A percentile compares a stretch with the other conserved stretches of the same genome.
phyloP scores from a whole-genome alignment of 2,329 filamentous ascomycete species.

The Apiospora kogelbergensis region DNA sequence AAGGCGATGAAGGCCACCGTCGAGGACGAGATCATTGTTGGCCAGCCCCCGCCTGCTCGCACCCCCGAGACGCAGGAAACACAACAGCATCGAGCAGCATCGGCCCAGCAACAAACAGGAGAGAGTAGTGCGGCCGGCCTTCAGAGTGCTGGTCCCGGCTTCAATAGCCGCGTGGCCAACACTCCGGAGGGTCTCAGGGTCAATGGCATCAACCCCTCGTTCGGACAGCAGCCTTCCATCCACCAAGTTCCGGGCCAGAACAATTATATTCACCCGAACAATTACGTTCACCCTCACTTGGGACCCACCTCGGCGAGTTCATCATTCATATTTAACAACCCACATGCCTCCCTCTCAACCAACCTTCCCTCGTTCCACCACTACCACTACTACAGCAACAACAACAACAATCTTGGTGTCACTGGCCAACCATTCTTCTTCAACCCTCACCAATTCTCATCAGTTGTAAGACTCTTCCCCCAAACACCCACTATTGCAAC shows the following conservation, averaged over 20 bases:
- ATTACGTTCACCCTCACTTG: background rate
- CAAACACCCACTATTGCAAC: conserved; percentile 26
- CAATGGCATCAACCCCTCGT: conserved; percentile 19
- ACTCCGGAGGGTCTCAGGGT: conserved; percentile 18
- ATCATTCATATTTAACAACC: background rate
- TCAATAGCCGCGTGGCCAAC: conserved; percentile 19
- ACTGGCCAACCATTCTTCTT: conserved; percentile 11
- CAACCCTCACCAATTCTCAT: conserved; percentile 15
- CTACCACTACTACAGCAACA: background rate
- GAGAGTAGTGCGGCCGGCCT: conserved; percentile 11
- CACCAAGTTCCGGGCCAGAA: conserved; percentile 18
- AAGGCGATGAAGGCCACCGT: conserved; percentile 13
- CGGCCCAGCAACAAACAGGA: background rate
- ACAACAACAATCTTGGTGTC: conserved; percentile 13
- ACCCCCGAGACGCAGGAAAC: background rate
- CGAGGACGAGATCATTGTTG: conserved; percentile 9
- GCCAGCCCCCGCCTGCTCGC: background rate
- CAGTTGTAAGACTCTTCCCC: conserved; percentile 16
- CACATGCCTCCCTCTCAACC: background rate
- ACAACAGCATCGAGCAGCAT: too few relatives aligned
- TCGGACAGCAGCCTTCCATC: conserved; percentile 19
- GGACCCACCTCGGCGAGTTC: background rate
- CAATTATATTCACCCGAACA: background rate
- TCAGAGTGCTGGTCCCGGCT: conserved; percentile 20
- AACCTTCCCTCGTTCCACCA: background rate